Conservation (phyloP, 768 basidiomycete genomes). For the Tylopilus rubrobrunneus region DNA sequence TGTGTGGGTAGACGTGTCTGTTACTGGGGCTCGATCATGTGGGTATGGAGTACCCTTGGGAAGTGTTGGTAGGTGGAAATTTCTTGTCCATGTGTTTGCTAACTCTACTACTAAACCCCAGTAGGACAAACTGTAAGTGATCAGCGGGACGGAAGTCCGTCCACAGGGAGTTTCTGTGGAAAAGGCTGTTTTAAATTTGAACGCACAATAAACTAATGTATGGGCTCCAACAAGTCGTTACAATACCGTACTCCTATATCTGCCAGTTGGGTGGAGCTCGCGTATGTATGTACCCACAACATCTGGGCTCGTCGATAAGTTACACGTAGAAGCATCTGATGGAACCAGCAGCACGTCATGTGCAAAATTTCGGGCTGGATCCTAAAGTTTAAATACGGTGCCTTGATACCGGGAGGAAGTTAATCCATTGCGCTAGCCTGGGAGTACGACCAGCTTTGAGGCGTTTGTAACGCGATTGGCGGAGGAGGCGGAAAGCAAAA, state of each 20-base stretch:
- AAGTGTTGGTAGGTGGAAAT: constrained; percentile 2
- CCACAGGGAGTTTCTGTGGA: constrained; percentile 9
- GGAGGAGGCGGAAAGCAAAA: background rate
- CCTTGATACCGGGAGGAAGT: constrained; percentile 5
- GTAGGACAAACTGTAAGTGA: background rate
- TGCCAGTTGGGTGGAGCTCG: background rate
- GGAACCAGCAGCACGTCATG: background rate
- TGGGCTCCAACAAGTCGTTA: background rate
- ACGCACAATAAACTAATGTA: background rate
- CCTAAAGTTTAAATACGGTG: constrained; percentile 2
- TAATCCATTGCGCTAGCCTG: constrained; percentile 1
- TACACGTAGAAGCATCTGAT: background rate
- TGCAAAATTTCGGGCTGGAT: constrained; percentile 8
- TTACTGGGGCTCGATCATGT: background rate
- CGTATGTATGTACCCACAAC: too few relatives aligned
- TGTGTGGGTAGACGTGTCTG: constrained; percentile 1
- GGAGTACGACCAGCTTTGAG: background rate
- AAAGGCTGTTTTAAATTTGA: background rate
- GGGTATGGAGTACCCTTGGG: constrained; percentile 2
- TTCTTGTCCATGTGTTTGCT: background rate
- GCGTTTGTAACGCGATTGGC: background rate
- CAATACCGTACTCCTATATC: background rate
- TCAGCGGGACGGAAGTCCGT: constrained; percentile 3
- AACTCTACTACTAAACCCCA: background rate
- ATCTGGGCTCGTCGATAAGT: too few relatives aligned